A percentile compares a stretch with the other conserved stretches of the same genome.
Conservation (phyloP, 306 rosid species). For the Castanea mollissima region DNA sequence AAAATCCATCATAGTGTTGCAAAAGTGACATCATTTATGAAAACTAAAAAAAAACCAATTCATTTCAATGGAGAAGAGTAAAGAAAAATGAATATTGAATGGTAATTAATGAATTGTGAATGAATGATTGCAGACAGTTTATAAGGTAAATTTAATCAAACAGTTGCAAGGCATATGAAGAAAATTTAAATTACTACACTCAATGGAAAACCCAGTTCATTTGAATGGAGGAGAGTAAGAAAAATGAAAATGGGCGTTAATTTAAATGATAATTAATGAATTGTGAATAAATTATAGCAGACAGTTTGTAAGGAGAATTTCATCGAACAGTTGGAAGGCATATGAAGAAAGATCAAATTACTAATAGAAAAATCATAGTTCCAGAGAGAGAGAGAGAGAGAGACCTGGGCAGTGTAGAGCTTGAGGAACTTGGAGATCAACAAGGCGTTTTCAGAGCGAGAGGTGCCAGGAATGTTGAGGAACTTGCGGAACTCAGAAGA, state of each 20-base stretch:
- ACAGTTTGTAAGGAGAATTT: neutral
- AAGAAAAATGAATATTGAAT: neutral
- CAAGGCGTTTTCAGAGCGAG: slow-evolving; percentile 29
- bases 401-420: slow-evolving; percentile 27
- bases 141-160: neutral
- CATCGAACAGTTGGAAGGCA: neutral
- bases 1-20: neutral
- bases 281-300: neutral
- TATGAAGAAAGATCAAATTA: neutral
- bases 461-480: slow-evolving; percentile 21
- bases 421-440: slow-evolving; percentile 32
- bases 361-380: neutral
- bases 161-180: neutral
- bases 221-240: neutral
- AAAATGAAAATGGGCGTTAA: neutral
- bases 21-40: neutral
- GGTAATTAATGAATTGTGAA: neutral
- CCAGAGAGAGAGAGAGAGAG: neutral
- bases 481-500: slow-evolving; percentile 23
- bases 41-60: neutral
- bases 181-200: neutral
- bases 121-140: neutral
- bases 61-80: too few relatives aligned
- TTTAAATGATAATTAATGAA: neutral
- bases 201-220: too few relatives aligned